A percentile compares a stretch with the other conserved stretches of the same genome.
Conservation (phyloP, 1,284 basidiomycete genomes). For the Tilletiopsis washingtonensis region DNA sequence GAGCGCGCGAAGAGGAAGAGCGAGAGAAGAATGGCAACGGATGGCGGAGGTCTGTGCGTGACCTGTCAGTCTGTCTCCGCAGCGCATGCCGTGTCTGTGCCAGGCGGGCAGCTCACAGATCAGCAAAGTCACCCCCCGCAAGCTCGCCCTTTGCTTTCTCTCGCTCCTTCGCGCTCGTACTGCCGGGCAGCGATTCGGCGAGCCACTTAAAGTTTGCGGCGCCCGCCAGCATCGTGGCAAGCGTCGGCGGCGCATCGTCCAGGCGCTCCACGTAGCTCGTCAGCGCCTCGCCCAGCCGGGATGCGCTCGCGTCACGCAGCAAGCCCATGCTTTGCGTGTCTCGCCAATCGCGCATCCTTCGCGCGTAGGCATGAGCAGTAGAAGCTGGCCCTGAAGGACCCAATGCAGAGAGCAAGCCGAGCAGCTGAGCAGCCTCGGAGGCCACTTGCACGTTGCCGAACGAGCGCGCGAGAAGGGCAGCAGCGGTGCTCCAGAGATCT, state of each 20-base stretch:
- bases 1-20: slow-evolving; percentile 25
- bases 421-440: slow-evolving; percentile 8
- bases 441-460: not conserved
- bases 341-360: slow-evolving; percentile 26
- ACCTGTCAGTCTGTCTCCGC: not conserved
- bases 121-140: not conserved
- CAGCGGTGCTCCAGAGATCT: slow-evolving; percentile 36
- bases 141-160: not conserved
- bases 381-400: slow-evolving; percentile 3
- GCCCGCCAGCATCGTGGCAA: slow-evolving; percentile 15
- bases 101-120: not conserved
- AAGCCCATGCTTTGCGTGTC: slow-evolving; percentile 25
- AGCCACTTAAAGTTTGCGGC: slow-evolving; percentile 23
- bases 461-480: too few relatives aligned
- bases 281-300: slow-evolving; percentile 14
- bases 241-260: slow-evolving; percentile 18
- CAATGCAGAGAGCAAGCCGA: slow-evolving; percentile 6
- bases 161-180: not conserved
- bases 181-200: not conserved
- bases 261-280: slow-evolving; percentile 13
- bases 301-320: slow-evolving; percentile 13
- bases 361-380: slow-evolving; percentile 13
- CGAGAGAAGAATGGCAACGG: slow-evolving; percentile 18
- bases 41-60: slow-evolving; percentile 8
- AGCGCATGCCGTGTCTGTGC: not conserved